These are phyloP conservation scores for Miscanthus sacchariflorus DNA, from an alignment of 202 grass and related monocot species.

Conservation along the genomic window DNA sequence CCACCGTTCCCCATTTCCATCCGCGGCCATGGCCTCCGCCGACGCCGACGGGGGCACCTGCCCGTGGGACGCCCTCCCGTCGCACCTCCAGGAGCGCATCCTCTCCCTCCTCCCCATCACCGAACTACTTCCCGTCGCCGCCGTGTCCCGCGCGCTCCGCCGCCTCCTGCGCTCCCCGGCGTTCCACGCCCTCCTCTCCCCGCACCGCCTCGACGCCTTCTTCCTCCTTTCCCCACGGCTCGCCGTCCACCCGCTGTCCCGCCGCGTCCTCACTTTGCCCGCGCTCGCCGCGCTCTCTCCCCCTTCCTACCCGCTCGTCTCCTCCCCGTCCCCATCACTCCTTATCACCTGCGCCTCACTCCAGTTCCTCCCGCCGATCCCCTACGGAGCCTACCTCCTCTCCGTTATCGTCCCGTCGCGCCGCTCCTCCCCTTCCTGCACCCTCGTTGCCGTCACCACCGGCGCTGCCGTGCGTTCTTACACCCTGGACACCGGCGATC, in stretches of 20 bases:
- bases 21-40: slow-evolving; percentile 36
- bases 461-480: slow-evolving; percentile 27
- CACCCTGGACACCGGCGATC: slow-evolving; percentile 42
- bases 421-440: slow-evolving; percentile 28
- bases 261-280: slow-evolving; percentile 15
- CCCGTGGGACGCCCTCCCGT: slow-evolving; percentile 58
- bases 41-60: neutral
- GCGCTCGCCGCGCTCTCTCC: neutral
- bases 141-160: slow-evolving; percentile 46
- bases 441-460: slow-evolving; percentile 51
- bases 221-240: slow-evolving; percentile 52
- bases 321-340: slow-evolving; percentile 43
- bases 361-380: slow-evolving; percentile 23
- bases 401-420: slow-evolving; percentile 36
- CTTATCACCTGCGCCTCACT: slow-evolving; percentile 33
- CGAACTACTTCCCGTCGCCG: slow-evolving; percentile 43
- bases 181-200: slow-evolving; percentile 57
- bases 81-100: slow-evolving; percentile 56
- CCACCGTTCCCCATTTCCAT: neutral
- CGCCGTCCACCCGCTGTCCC: slow-evolving; percentile 52
- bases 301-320: slow-evolving; percentile 31
- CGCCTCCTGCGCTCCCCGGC: slow-evolving; percentile 47
- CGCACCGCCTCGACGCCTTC: slow-evolving; percentile 58
- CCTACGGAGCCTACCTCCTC: slow-evolving; percentile 45
- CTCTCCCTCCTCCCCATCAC: slow-evolving; percentile 61